Base-by-base conservation (phyloP, 495 filamentous ascomycete species). In the Daldinia caldariorum region DNA sequence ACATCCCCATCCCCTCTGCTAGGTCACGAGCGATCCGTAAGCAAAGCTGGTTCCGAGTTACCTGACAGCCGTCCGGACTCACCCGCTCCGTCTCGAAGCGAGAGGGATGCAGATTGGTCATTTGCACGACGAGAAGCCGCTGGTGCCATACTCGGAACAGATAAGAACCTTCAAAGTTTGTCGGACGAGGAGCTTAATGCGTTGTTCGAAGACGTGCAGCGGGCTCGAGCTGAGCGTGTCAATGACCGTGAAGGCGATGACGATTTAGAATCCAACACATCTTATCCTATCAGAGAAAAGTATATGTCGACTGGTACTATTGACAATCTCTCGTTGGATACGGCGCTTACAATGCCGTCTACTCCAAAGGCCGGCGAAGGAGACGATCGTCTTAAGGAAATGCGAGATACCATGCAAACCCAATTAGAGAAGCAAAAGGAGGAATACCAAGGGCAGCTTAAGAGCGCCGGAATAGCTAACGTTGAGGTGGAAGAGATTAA, bases 291-390 rank as follows among this genome's bases (percentile, higher is more conserved):
- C 32, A 86, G 95, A 49, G 95, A 99, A 66, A 99, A 99, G 74
- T 97, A 98, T 78, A 89, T 96, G 84, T 97, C 94, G 4, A 95
- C 91, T 75, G 94, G 94, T 13, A 99, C 96, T 3, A 84, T 97
- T 41, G 95, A 99, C 76, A 97, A 97, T 77, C 95, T 98, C 74
- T 98, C 96, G 13, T 84, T 98, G 22, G 95, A 99, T 72, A 99
- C 96, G 4, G 89, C 89, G 2, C 85, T 98, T 43, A 99, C 95
- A 1, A 91, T 97, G 83, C 95, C 96, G 6, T 94, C 92, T 1
- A 97, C 94, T 1, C 94, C 95, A 38, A 92, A 89, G 56, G 89
- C 88, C 47, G 88, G 87, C 29, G 94, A 94, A 53, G 83, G 83
- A 5, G 92, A 93, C 49, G 89, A 93, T 37, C 85, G 87, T 50